phyloP scores from a whole-genome alignment of 345 rosid species.

The Kandelia obovata region DNA sequence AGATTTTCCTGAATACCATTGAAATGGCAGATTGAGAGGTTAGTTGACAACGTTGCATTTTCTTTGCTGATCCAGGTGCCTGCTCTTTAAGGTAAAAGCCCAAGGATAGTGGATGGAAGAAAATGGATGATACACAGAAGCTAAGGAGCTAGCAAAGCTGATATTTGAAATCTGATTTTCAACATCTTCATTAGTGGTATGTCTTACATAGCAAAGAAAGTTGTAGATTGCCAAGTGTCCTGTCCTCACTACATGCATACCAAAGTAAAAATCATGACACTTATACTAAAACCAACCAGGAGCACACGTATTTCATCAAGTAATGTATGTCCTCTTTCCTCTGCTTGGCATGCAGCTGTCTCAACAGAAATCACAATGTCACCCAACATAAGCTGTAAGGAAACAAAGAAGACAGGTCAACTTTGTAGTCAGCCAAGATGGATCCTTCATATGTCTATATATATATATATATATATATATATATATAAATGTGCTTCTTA shows the following conservation, averaged over 20 bases:
- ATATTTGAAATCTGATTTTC: constrained; percentile 2
- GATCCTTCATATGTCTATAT: background rate
- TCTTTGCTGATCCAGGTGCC: no score
- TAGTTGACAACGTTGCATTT: no score
- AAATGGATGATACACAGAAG: background rate
- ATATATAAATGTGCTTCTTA: constrained; percentile 27
- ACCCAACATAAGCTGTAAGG: constrained; percentile 86
- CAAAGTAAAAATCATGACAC: background rate
- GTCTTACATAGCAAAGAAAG: background rate
- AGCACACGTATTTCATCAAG: constrained; percentile 92
- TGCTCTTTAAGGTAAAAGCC: background rate
- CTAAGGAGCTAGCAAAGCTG: background rate
- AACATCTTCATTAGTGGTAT: background rate
- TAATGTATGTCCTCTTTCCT: constrained; percentile 83
- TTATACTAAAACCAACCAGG: constrained; percentile 48
- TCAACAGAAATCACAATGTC: constrained; percentile 91
- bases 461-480: no score
- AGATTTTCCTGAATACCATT: no score
- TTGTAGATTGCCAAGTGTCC: background rate
- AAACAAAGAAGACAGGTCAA: constrained; percentile 16
- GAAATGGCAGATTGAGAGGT: no score
- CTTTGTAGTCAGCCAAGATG: background rate
- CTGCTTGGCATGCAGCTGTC: constrained; percentile 89
- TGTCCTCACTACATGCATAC: background rate
- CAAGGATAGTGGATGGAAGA: background rate